Conservation (phyloP, 1,139 yeast genomes). For the Candida sojae region DNA sequence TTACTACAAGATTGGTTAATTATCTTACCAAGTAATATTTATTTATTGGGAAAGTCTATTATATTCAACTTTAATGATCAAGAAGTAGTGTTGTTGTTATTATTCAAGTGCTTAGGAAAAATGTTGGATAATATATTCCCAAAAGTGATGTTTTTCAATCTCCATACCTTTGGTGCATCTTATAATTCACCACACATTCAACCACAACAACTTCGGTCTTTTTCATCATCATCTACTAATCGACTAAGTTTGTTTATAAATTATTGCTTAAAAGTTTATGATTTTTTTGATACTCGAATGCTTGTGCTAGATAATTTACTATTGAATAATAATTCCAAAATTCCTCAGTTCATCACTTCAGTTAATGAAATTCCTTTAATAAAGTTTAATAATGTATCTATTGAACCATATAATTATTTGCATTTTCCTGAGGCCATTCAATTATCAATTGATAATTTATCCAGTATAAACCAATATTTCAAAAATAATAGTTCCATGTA, state of each 20-base stretch:
- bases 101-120: slow-evolving; percentile 20
- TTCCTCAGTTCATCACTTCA: background rate
- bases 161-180: slow-evolving; percentile 26
- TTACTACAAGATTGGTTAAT: slow-evolving; percentile 28
- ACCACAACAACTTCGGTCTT: slow-evolving; percentile 12
- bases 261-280: slow-evolving; percentile 21
- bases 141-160: slow-evolving; percentile 21
- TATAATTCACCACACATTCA: slow-evolving; percentile 14
- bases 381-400: background rate
- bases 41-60: slow-evolving; percentile 9
- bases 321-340: background rate
- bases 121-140: slow-evolving; percentile 30
- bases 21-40: slow-evolving; percentile 24
- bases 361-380: slow-evolving; percentile 2
- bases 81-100: slow-evolving; percentile 19
- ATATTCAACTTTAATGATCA: slow-evolving; percentile 15
- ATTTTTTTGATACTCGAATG: slow-evolving; percentile 27
- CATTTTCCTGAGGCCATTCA: slow-evolving; percentile 3
- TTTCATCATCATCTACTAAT: background rate
- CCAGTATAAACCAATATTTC: background rate
- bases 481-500: background rate
- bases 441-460: background rate
- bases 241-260: slow-evolving; percentile 13
- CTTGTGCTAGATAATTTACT: background rate
- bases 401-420: background rate